Conservation (phyloP, 2,329 filamentous ascomycete species). For the Botrytis deweyae region DNA sequence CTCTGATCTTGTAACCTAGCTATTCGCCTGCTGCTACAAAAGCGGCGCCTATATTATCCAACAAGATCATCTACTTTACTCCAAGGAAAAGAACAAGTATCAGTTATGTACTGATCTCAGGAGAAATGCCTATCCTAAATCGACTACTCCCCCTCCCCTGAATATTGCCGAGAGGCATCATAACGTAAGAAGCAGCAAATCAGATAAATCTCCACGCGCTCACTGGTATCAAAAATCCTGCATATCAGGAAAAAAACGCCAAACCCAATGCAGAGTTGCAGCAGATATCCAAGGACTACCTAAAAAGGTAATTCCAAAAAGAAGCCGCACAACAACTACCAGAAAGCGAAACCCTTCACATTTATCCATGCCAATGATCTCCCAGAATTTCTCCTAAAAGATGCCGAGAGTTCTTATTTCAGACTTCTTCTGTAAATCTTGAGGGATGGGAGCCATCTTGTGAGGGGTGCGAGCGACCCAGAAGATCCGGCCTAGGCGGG, state of each 20-base stretch:
- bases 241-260: constrained; percentile 33
- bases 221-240: constrained; percentile 30
- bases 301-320: background rate
- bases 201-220: constrained; percentile 28
- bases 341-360: constrained; percentile 31
- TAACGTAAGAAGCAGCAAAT: constrained; percentile 29
- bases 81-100: constrained; percentile 9
- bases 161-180: constrained; percentile 22
- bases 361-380: constrained; percentile 27
- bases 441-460: constrained; percentile 48
- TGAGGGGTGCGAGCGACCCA: constrained; percentile 46
- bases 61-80: constrained; percentile 14
- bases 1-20: constrained; percentile 24
- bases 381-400: constrained; percentile 11
- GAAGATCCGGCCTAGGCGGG: constrained; percentile 34
- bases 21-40: constrained; percentile 25
- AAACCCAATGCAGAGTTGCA: constrained; percentile 25
- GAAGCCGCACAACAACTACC: constrained; percentile 28
- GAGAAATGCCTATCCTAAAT: constrained; percentile 24
- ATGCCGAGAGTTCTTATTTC: constrained; percentile 31
- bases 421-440: constrained; percentile 49
- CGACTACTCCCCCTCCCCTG: constrained; percentile 5
- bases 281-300: constrained; percentile 27
- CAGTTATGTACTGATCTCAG: constrained; percentile 23
- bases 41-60: constrained; percentile 22